Percentiles rank a stretch among this genome's conserved stretches.
These are phyloP conservation scores for Secale cereale DNA, from an alignment of 176 grass and related monocot genomes.

Conservation along the genomic window DNA sequence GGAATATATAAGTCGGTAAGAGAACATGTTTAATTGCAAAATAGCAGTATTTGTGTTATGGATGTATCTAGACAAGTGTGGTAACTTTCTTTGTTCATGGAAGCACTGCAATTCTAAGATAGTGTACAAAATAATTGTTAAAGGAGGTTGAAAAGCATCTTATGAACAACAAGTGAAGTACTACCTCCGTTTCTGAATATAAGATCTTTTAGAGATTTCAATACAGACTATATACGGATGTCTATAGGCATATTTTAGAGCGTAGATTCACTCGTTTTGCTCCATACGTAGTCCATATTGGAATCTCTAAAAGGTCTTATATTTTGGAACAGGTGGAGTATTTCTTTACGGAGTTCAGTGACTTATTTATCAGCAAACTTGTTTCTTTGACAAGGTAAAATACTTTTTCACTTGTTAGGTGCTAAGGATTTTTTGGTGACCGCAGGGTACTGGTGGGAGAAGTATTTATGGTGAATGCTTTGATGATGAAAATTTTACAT, in stretches of 20 bases:
- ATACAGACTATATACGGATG: no score
- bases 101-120: not conserved
- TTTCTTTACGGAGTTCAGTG: not conserved
- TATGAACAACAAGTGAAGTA: slow-evolving; percentile 1
- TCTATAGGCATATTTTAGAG: no score
- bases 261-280: no score
- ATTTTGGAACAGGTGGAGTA: no score
- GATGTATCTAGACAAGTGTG: not conserved
- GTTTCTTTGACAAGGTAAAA: slow-evolving; percentile 1
- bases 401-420: slow-evolving; percentile 10
- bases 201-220: no score
- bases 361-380: not conserved
- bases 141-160: not conserved
- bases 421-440: slow-evolving; percentile 27
- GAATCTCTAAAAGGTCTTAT: no score
- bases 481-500: slow-evolving; percentile 56
- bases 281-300: no score
- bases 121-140: not conserved
- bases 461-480: slow-evolving; percentile 64
- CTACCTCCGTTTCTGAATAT: no score
- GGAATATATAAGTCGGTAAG: not conserved
- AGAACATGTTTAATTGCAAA: not conserved
- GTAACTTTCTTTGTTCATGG: not conserved
- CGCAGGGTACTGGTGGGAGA: slow-evolving; percentile 62
- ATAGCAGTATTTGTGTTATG: not conserved